Evolutionary conservation across 306 rosid genomes (phyloP), one percentile per base, ranked within the genome.

Genomic region (Prunus mume): DNA sequence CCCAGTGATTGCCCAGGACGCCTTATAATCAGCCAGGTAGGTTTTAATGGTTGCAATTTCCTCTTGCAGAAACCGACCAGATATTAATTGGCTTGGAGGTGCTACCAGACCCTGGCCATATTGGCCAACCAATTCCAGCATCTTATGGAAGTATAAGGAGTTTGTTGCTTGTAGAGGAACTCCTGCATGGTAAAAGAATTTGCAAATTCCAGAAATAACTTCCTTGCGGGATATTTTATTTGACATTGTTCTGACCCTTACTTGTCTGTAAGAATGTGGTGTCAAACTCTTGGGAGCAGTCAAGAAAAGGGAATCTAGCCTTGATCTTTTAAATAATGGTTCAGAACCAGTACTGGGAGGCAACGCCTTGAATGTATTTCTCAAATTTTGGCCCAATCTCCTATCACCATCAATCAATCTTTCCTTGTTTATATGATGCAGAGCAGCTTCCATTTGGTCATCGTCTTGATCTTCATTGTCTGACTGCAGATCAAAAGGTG

Each of bases 161-260:
- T 94, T 86, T 34, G 96, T 90, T 75, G 97, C 94, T 72, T 92
- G 91, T 65, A 88, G 77, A 71, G 98, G 98, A 78, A 94, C 83
- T 78, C 98, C 98, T 22, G 98, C 90, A 78, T 94, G 89, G 82
- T 87, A 92, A 84, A 92, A 92, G 79, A 95, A 95, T 85, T 90
- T 95, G 90, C 97, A 90, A 80, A 95, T 95, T 63, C 95, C 83
- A 80, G 98, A 88, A 80, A 89, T 77, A 60, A 89, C 96, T 80
- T 95, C 93, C 86, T 85, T 90, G 69, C 88, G 89, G 28, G 87
- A 84, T 81, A 85, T 89, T 85, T 85, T 86, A 45, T 78, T 82
- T 14, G 92, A 52, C 58, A 81, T 85, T 55, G 90, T 80, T 90
- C 80, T 92, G 61, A 80, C 87, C 87, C 77, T 87, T 76, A 60